Conservation (phyloP, 2,329 filamentous ascomycete species). For the Scolecobasidium constrictum region DNA sequence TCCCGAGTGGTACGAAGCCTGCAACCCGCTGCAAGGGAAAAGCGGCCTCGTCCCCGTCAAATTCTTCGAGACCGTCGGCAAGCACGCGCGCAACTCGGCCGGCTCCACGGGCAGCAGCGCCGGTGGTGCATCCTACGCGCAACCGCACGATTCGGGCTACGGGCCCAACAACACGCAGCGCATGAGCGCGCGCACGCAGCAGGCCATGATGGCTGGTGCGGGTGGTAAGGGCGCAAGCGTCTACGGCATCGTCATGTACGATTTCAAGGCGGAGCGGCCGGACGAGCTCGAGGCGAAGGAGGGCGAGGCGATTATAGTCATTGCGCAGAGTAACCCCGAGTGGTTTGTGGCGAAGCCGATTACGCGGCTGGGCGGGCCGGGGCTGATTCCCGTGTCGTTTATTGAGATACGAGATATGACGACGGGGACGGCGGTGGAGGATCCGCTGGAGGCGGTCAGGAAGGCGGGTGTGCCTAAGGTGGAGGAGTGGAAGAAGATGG, state of each 20-base stretch:
- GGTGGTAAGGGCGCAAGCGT: constrained; percentile 65
- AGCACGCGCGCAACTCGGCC: constrained; percentile 81
- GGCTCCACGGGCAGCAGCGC: constrained; percentile 28
- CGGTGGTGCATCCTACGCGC: constrained; percentile 13
- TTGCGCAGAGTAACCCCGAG: constrained; percentile 95
- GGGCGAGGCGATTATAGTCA: constrained; percentile 94
- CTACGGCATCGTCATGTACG: constrained; percentile 93
- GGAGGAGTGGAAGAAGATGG: constrained; percentile 99
- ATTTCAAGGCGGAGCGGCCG: constrained; percentile 89
- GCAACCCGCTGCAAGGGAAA: constrained; percentile 83
- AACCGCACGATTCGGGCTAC: constrained; percentile 84
- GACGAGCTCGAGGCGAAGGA: constrained; percentile 93
- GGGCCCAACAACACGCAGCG: constrained; percentile 41
- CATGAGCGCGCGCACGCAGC: constrained; percentile 26
- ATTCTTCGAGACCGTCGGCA: constrained; percentile 86
- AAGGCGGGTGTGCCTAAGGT: constrained; percentile 87
- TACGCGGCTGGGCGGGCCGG: constrained; percentile 85
- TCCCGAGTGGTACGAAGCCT: constrained; percentile 94
- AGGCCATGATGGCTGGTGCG: constrained; percentile 22
- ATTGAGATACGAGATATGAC: constrained; percentile 94
- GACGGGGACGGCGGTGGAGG: constrained; percentile 68
- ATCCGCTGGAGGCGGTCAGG: constrained; percentile 75
- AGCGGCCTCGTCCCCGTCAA: constrained; percentile 86
- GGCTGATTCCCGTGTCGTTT: constrained; percentile 91
- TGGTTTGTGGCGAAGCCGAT: constrained; percentile 99